Evolutionary conservation across 257 asterid species (phyloP), one percentile per base, ranked within the genome.

Genomic region (Vinca minor): DNA sequence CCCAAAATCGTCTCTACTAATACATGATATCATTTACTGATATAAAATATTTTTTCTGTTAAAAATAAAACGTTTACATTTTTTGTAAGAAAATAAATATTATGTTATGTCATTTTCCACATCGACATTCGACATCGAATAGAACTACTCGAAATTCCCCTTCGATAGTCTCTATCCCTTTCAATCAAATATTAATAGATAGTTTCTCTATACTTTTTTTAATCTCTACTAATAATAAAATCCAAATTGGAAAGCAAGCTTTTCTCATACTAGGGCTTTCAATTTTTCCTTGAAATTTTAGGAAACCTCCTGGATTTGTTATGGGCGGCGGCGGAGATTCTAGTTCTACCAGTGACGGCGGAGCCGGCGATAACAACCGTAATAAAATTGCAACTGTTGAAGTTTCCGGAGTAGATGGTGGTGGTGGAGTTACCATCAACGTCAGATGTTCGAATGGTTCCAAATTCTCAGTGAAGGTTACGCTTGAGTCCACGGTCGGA

Each of bases 321-420:
- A 81, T 83, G 86, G 81, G 79, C 36, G 84, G 79, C 36, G 84
- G 83, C 54, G 86, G 86, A 56, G 86, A 74, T 70, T 68, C 63
- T 44, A 62, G 55, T 71, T 72, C 39, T 64, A 58, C 81, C 71
- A 77, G 46, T 38, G 73, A 63, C 26, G 61, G 50, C 28, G n/a
- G n/a, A n/a, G n/a, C n/a, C n/a, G 63, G 47, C 18, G 49, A 73
- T 32, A 69, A 69, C 57, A 74, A 64, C 13, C 48, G 25, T 64
- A 67, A 45, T 17, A 79, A 47, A 18, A 14, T 3, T 6, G 66
- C 42, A 31, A 4, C 23, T 6, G 66, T 8, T 1, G 79, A 61
- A n/a, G 76, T 60, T 28, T 55, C 52, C 14, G 63, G 56, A 15
- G n/a, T n/a, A n/a, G n/a, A n/a, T n/a, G 59, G 66, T 18, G 68